These are phyloP conservation scores for Schwanniomyces sp. DNA, from an alignment of 805 yeast species.

Conservation along the genomic window DNA sequence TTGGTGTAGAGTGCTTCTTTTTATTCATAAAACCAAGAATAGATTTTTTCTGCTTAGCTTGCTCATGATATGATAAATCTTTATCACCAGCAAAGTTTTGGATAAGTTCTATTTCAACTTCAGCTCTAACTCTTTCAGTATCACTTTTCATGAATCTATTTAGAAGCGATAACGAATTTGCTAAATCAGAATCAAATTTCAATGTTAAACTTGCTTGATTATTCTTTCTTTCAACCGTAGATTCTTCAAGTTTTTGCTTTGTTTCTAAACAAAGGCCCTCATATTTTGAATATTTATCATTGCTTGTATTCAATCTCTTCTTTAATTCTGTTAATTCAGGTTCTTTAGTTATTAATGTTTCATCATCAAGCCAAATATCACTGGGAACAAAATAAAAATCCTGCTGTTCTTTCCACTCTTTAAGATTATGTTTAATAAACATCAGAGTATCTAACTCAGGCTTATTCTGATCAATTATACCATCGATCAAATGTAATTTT, in stretches of 20 bases:
- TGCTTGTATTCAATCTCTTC: constrained; percentile 44
- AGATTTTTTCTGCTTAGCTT: constrained; percentile 52
- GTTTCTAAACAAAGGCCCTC: constrained; percentile 47
- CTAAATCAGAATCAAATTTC: constrained; percentile 53
- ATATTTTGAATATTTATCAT: constrained; percentile 35
- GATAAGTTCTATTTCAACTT: constrained; percentile 88
- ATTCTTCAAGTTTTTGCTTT: constrained; percentile 51
- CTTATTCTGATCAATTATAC: constrained; percentile 64
- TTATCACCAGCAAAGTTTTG: constrained; percentile 79
- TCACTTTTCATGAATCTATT: constrained; percentile 72
- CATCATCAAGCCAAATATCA: constrained; percentile 97
- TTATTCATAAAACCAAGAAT: constrained; percentile 55
- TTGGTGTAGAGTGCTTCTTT: constrained; percentile 11
- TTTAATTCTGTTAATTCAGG: constrained; percentile 59
- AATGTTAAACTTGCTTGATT: constrained; percentile 42
- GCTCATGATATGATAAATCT: constrained; percentile 61
- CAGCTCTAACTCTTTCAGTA: constrained; percentile 67
- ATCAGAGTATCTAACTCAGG: constrained; percentile 80
- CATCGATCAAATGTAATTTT: constrained; percentile 50
- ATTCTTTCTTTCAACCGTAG: constrained; percentile 30
- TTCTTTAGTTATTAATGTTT: constrained; percentile 57
- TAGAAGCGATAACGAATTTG: constrained; percentile 51
- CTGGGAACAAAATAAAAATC: constrained; percentile 87
- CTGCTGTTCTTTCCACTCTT: constrained; percentile 78
- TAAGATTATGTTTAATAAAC: constrained; percentile 85